Evolutionary conservation across 257 asterid genomes (phyloP), one percentile per base, ranked within the genome.

Genomic region (Solanum rostratum): DNA sequence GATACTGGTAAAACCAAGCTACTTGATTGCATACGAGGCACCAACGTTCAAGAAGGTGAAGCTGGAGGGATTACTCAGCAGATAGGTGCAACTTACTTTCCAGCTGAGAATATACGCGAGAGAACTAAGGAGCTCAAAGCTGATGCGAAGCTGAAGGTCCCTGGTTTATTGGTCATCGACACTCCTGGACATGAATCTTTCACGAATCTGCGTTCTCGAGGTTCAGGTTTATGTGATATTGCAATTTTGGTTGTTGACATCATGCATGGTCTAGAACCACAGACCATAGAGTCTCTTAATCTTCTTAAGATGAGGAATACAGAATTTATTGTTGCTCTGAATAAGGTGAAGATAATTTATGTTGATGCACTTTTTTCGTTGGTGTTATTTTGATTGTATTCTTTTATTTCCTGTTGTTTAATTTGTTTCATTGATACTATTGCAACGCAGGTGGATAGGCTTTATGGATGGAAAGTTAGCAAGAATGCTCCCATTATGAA

Each of bases 51-150:
- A 92, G 99, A 95, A 91, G 99, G 99, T 53, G 99, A 97, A 90
- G 99, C 99, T 85, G 99, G 99, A 86, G 99, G 99, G 80, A 97
- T 97, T 88, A 97, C 99, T 29, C 99, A 97, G 87, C 99, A 97
- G 88, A 97, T 97, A 89, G 99, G 99, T 82, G 99, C 99, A 3
- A 97, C 99, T 49, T 97, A 97, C 88, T 94, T 97, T 88, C 99
- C 99, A 33, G 97, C 99, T 41, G 98, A 90, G 88, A 97, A 97
- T 89, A 95, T 97, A 84, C 97, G 99, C 10, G 99, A 97, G 87
- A 94, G 98, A 89, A 97, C 99, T 43, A 95, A 81, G 90, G 99
- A 97, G 87, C 95, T 97, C 84, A 97, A 97, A 89, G 97, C 98
- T 83, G 99, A 97, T 91, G 99, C 99, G 30, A 95, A 87, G 90